Conservation (phyloP, 2,329 filamentous ascomycete genomes). For the Botrytis pseudocinerea region DNA sequence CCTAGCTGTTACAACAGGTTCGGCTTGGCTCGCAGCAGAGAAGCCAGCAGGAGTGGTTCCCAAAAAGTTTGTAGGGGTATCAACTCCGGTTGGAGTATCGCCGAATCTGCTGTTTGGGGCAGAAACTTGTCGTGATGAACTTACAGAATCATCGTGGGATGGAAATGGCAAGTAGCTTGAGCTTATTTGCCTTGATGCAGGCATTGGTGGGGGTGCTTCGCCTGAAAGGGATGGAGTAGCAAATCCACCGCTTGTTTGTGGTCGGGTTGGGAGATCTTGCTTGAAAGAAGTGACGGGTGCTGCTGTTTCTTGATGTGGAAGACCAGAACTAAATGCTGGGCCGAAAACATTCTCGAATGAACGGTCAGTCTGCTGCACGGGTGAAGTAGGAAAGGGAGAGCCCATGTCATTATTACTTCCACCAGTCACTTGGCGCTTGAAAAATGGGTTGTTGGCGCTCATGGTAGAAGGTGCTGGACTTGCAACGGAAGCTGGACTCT, state of each 20-base stretch:
- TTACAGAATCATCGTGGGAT: constrained; percentile 65
- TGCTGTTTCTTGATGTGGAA: constrained; percentile 44
- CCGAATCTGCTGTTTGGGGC: constrained; percentile 68
- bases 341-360: constrained; percentile 89
- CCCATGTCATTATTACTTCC: constrained; percentile 56
- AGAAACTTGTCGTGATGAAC: constrained; percentile 76
- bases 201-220: constrained; percentile 59
- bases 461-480: constrained; percentile 70
- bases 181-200: constrained; percentile 75
- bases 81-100: constrained; percentile 45
- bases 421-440: constrained; percentile 58
- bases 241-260: constrained; percentile 35
- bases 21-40: constrained; percentile 34
- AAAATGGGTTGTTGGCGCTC: constrained; percentile 93
- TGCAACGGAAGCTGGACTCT: constrained; percentile 52
- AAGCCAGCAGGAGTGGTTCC: constrained; percentile 39
- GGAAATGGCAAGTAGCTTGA: constrained; percentile 74
- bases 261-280: constrained; percentile 41
- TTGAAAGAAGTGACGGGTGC: constrained; percentile 62
- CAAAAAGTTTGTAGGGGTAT: constrained; percentile 44
- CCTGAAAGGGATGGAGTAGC: constrained; percentile 58
- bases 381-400: constrained; percentile 45
- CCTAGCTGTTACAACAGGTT: constrained; percentile 30
- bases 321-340: constrained; percentile 56
- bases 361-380: constrained; percentile 55